Percentiles rank a stretch among this genome's conserved stretches.
phyloP scores from a whole-genome alignment of 768 basidiomycete species.

The Boletales sp. region DNA sequence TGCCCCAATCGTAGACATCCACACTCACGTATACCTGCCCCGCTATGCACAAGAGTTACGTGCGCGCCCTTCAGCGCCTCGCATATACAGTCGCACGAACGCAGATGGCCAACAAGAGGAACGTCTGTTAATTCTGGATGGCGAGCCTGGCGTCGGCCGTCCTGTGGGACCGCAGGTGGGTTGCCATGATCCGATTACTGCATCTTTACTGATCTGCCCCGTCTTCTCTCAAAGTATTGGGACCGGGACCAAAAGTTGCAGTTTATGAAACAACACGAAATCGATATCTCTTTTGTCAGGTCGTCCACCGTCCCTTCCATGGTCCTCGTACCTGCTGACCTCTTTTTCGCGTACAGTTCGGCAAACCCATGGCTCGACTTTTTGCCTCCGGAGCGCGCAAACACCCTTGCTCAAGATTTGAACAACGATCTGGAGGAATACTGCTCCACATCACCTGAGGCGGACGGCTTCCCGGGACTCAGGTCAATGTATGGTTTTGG shows the following conservation, averaged over 20 bases:
- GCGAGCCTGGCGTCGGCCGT: constrained; percentile 75
- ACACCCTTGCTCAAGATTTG: constrained; percentile 60
- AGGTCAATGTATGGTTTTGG: constrained; percentile 83
- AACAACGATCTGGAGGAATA: constrained; percentile 78
- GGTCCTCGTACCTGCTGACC: constrained; percentile 13
- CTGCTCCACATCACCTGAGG: constrained; percentile 61
- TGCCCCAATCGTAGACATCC: constrained; percentile 67
- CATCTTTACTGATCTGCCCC: constrained; percentile 7
- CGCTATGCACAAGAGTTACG: constrained; percentile 71
- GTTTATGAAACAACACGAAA: constrained; percentile 84
- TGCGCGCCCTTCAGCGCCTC: constrained; percentile 58
- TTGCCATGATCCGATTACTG: constrained; percentile 1
- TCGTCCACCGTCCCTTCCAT: constrained; percentile 22
- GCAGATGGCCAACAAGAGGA: constrained; percentile 54
- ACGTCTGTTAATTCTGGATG: constrained; percentile 70
- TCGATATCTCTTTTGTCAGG: constrained; percentile 79
- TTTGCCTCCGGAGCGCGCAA: constrained; percentile 64
- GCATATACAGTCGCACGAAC: constrained; percentile 50
- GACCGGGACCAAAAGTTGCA: constrained; percentile 70
- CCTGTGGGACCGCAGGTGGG: constrained; percentile 76
- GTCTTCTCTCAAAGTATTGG: constrained; percentile 54
- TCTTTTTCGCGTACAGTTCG: constrained; percentile 42
- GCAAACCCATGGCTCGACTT: constrained; percentile 95
- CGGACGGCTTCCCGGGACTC: constrained; percentile 32
- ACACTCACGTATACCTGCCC: constrained; percentile 84